Evolutionary conservation across 164 flowering plant species (phyloP).

Genomic region (Sextonia rubra): DNA sequence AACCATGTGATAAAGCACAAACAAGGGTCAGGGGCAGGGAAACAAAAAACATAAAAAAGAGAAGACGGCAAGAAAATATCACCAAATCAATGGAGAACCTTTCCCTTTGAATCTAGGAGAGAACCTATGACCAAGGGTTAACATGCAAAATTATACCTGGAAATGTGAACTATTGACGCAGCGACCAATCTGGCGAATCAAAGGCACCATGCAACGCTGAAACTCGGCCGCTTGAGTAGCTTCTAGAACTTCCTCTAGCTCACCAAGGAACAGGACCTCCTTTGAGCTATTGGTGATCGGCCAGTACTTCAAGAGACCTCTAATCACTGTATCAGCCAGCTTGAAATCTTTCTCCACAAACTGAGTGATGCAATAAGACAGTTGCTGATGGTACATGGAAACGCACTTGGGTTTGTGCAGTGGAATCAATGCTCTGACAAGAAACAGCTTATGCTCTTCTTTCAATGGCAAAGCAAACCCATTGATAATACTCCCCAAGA

Average conservation of each 20-base stretch:
- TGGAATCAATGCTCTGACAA: constrained; percentile 71
- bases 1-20: neutral
- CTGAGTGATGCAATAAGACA: constrained; percentile 75
- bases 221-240: constrained; percentile 79
- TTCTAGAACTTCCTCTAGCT: constrained; percentile 78
- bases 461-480: constrained; percentile 84
- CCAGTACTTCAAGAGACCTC: constrained; percentile 81
- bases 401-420: constrained; percentile 81
- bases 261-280: constrained; percentile 83
- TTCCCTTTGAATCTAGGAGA: neutral
- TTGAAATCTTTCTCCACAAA: constrained; percentile 81
- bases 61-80: neutral
- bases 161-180: constrained; percentile 81
- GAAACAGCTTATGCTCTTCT: constrained; percentile 83
- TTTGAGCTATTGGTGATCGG: constrained; percentile 77
- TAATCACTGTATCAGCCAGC: constrained; percentile 74
- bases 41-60: neutral
- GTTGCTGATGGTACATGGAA: constrained; percentile 74
- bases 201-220: constrained; percentile 76
- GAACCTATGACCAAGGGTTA: neutral
- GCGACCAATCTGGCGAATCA: constrained; percentile 64
- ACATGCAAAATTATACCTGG: constrained; percentile 40
- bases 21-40: neutral
- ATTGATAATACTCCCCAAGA: constrained; percentile 71
- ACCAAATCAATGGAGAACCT: neutral